Evolutionary conservation across 495 filamentous ascomycete species (phyloP), one percentile per base, ranked within the genome.

Genomic region (Hypoxylon trugodes): DNA sequence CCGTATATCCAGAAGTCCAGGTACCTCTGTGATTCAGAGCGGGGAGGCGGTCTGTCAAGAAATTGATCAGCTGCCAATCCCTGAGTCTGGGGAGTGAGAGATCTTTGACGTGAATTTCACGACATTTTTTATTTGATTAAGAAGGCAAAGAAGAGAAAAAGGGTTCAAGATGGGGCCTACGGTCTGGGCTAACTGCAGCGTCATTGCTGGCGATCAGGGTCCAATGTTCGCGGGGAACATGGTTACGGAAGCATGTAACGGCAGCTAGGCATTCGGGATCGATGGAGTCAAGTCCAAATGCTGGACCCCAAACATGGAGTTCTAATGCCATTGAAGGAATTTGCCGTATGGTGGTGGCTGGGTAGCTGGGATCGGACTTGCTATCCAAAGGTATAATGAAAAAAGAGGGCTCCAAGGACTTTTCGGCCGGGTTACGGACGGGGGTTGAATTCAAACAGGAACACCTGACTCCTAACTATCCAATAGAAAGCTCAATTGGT

Each of bases 221-320:
- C 91, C 93, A 98, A 55, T 83, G 74, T 37, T 83, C 79, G 60
- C 74, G 73, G 21, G 83, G 82, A 7, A 89, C 71, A 43, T 79
- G 76, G 53, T 85, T 74, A 8, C 83, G 80, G 28, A 92, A 79
- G 69, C 89, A 93, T 32, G 90, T 83, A 53, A 94, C 87, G 33
- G 87, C 79, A 10, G 90, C 89, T 37, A 93, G 83, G 63, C 90
- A 97, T 82, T 96, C 90, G 46, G 95, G 81, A 56, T 97, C 93
- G 58, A 97, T 88, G 47, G 94, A 97, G 7, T 94, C 90, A 33
- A 97, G 84, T 22, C 81, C 82, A 74, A 96, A 96, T 30, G 89
- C 93, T 26, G 92, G 90, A 35, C 95, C 93, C 91, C 91, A 97
- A 61, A 97, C 84, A 73, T 96, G 90, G 33, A 98, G 85, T 81